phyloP scores from a whole-genome alignment of 192 early-diverging fungal species.

The Backusella parvicylindrica region DNA sequence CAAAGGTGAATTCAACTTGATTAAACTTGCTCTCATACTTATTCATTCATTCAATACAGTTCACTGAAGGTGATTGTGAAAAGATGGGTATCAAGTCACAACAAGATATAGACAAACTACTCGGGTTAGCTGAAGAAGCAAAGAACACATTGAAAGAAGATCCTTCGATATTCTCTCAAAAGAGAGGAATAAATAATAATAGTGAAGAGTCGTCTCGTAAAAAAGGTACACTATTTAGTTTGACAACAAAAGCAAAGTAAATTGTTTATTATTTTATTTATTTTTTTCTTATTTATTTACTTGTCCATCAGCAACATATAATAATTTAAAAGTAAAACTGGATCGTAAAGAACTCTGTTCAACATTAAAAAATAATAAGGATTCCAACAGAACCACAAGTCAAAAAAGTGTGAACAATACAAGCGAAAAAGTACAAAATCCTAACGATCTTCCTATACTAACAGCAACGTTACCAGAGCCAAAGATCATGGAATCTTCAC shows the following conservation, averaged over 20 bases:
- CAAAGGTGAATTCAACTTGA: not conserved
- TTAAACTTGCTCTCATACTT: not conserved
- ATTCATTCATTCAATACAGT: not conserved
- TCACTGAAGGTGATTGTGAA: not conserved
- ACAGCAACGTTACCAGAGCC: not conserved
- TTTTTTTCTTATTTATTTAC: not conserved
- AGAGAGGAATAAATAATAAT: not conserved
- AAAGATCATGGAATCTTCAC: not conserved
- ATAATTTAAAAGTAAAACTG: not conserved
- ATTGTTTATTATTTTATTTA: no score
- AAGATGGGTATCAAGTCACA: not conserved
- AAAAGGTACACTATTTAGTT: not conserved
- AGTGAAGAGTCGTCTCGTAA: not conserved
- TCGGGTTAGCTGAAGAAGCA: not conserved
- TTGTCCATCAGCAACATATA: not conserved
- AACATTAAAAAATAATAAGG: not conserved
- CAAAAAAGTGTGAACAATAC: no score
- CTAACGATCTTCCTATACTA: not conserved
- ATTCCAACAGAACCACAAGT: no score
- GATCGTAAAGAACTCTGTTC: not conserved
- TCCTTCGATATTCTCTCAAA: not conserved
- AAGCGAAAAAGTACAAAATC: not conserved
- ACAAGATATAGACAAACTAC: not conserved
- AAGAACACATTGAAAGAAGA: not conserved
- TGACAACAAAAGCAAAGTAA: no score